A percentile compares a stretch with the other conserved stretches of the same genome.
Conservation (phyloP, 352 stramenopile species). For the Pythium aquatile region DNA sequence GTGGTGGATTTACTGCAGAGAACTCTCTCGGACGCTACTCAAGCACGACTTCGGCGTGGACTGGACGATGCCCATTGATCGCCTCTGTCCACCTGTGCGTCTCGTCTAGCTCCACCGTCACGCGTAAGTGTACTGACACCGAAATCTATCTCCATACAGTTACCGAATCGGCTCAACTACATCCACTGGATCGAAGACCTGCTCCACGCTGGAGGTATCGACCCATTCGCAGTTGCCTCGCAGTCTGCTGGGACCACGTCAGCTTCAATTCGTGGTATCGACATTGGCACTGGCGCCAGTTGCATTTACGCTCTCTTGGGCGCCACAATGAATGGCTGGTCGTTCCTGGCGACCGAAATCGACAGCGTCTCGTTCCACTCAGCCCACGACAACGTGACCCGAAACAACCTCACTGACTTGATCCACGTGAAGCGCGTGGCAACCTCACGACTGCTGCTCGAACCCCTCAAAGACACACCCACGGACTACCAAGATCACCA, state of each 20-base stretch:
- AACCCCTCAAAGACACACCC: conserved; percentile 42
- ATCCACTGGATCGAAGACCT: conserved; percentile 95
- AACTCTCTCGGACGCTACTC: conserved; percentile 92
- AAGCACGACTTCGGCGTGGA: conserved; percentile 89
- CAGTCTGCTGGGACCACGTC: not conserved
- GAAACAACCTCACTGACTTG: conserved; percentile 79
- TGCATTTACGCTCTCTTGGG: conserved; percentile 96
- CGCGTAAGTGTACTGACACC: not conserved
- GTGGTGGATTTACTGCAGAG: conserved; percentile 29
- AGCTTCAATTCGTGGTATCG: conserved; percentile 69
- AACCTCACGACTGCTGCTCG: conserved; percentile 43
- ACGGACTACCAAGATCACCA: conserved; percentile 12
- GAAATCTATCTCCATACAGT: conserved; percentile 27
- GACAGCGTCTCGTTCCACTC: conserved; percentile 81
- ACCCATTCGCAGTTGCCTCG: conserved; percentile 23
- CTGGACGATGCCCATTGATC: conserved; percentile 90
- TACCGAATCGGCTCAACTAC: conserved; percentile 94
- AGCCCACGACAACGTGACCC: conserved; percentile 83
- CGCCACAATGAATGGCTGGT: conserved; percentile 83
- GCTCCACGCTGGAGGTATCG: conserved; percentile 48
- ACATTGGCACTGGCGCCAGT: conserved; percentile 95
- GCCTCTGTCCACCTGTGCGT: conserved; percentile 93
- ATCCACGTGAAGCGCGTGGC: conserved; percentile 53
- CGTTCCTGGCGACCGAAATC: conserved; percentile 95
- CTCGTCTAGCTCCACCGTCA: not conserved